Percentiles rank a stretch among this genome's conserved stretches.
Conservation (phyloP, 192 early-diverging fungal genomes). For the Rhizophagus prolifer region DNA sequence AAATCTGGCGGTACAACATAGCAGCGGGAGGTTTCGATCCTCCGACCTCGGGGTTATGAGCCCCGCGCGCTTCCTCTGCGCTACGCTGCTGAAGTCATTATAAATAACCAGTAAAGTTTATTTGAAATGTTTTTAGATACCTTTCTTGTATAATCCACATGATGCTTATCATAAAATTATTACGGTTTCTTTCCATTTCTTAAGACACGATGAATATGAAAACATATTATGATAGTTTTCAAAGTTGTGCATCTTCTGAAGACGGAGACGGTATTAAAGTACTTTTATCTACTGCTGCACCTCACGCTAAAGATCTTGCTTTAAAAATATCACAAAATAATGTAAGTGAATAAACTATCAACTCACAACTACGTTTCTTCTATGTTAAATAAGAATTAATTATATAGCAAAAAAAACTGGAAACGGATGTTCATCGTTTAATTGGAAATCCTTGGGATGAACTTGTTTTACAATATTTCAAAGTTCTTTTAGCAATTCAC, state of each 20-base stretch:
- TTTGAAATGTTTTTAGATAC: not conserved
- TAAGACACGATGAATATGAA: not conserved
- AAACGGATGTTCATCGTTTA: not conserved
- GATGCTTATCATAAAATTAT: not conserved
- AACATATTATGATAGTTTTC: not conserved
- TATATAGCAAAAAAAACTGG: not conserved
- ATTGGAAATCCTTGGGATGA: conserved; percentile 48
- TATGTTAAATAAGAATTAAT: not conserved
- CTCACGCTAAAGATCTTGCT: not conserved
- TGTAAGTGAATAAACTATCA: not conserved
- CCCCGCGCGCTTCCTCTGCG: conserved; percentile 85
- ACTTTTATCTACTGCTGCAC: not conserved
- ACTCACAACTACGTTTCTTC: no score
- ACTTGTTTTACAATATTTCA: conserved; percentile 41
- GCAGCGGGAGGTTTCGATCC: conserved; percentile 77
- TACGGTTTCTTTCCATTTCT: not conserved
- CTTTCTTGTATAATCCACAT: not conserved
- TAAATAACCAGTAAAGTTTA: not conserved
- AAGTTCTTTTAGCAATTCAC: conserved; percentile 32
- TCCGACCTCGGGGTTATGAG: conserved; percentile 86
- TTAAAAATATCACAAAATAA: not conserved
- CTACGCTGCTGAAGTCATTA: conserved; percentile 58
- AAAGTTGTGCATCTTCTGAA: not conserved
- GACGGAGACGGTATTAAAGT: not conserved
- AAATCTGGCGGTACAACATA: conserved; percentile 46